phyloP scores from a whole-genome alignment of 306 rosid species.

The Quercus aquifolioides region DNA sequence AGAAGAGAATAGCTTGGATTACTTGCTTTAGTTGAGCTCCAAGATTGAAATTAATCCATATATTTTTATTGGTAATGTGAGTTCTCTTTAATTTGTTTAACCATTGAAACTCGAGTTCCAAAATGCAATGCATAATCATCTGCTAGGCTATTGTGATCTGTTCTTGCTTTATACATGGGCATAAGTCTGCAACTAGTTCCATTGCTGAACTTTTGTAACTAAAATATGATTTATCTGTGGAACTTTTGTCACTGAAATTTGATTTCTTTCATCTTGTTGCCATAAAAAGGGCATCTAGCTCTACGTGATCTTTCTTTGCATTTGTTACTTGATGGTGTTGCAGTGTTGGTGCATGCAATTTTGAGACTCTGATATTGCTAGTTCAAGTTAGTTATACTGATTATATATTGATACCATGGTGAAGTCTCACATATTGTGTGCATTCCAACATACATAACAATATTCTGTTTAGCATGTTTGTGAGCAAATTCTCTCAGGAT shows the following conservation, averaged over 20 bases:
- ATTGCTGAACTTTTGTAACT: background rate
- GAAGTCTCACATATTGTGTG: too few species aligned
- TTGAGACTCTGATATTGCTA: too few species aligned
- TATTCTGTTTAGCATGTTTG: too few species aligned
- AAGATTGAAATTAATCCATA: background rate
- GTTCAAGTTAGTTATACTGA: too few species aligned
- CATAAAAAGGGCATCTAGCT: background rate
- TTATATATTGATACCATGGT: too few species aligned
- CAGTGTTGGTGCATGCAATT: background rate
- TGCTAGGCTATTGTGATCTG: background rate
- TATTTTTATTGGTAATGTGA: background rate
- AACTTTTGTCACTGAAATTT: background rate
- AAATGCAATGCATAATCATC: too few species aligned
- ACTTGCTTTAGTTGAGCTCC: background rate
- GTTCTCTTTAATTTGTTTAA: too few species aligned
- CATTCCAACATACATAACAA: too few species aligned
- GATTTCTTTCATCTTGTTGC: background rate
- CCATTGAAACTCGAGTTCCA: too few species aligned
- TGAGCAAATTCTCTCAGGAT: too few species aligned
- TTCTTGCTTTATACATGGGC: background rate
- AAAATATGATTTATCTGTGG: background rate
- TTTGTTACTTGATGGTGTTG: background rate
- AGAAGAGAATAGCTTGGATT: background rate
- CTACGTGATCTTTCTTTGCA: background rate
- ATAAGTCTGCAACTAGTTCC: background rate